Evolutionary conservation across 192 early-diverging fungal species (phyloP), one percentile per base, ranked within the genome.

Genomic region (Mortierella hygrophila): DNA sequence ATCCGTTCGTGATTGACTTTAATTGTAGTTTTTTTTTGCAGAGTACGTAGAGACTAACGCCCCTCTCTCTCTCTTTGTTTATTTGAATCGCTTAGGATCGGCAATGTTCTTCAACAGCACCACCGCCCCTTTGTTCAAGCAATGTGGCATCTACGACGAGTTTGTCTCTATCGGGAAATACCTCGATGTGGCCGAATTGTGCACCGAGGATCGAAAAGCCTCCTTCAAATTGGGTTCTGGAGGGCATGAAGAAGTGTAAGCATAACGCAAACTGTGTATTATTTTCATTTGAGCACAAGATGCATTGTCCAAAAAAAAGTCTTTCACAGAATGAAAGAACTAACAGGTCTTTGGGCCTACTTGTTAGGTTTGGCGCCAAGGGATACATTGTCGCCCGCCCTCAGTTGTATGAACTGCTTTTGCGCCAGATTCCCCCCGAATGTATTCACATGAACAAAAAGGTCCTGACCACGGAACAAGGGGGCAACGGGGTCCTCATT

Each of bases 401-500:
- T 6, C 38, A 40, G 6, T 6, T 40, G 38, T 40, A 40, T 40
- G 65, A 54, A 13, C n/a, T 82, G 0, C 70, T 82, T 1, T 18
- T 7, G 7, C 20, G 26, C 5, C 42, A 55, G n/a, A 29, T 82
- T 8, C 80, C 80, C 5, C 3, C 5, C 29, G 52, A 82, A 32
- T 55, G 44, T 0, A 52, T 82, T 21, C 80, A 82, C 21, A 68
- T 77, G 29, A 49, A 42, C 15, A 84, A 88, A 13, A 68, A 63
- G 38, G 73, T 83, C 11, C 41, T 76, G 2, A 23, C 71, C 18
- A 9, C 77, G 54, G 10, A 35, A 21, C 55, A 70, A 72, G 16
- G 68, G 21, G 75, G 87, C 1, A 49, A 79, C 29, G 81, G 76
- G 20, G 78, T 89, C 23, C 49, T 46, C 49, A 47, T 82, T 40